Percentiles rank a stretch among this genome's conserved stretches.
Evolutionary conservation across 2,329 filamentous ascomycete species (phyloP).

Genomic region (Exophiala spinifera): DNA sequence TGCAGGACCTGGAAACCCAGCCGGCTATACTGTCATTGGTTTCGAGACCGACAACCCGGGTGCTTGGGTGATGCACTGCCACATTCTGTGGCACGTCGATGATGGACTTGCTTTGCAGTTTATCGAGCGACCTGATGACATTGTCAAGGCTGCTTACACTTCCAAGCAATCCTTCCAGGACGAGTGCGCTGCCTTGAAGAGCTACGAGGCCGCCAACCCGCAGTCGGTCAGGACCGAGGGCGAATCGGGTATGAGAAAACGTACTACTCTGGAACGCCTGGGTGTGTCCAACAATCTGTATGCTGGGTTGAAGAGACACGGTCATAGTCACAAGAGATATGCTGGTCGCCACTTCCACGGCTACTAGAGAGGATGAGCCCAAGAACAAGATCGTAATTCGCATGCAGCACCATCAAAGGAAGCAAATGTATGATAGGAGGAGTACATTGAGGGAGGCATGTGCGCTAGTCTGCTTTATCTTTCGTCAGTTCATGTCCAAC

Average conservation of each 20-base stretch:
- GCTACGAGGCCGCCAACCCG: conserved; percentile 14
- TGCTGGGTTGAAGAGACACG: conserved; percentile 12
- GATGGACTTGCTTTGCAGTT: conserved; percentile 60
- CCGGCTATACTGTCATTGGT: conserved; percentile 61
- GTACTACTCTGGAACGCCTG: conserved; percentile 10
- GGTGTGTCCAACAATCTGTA: conserved; percentile 4
- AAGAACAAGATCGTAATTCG: conserved; percentile 1
- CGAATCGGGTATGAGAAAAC: conserved; percentile 19
- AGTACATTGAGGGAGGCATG: conserved; percentile 10
- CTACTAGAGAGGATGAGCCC: conserved; percentile 7
- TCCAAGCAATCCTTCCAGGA: conserved; percentile 17
- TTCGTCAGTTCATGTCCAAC: background rate
- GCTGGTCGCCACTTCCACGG: conserved; percentile 3
- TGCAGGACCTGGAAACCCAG: conserved; percentile 13
- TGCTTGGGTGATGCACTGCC: conserved; percentile 73
- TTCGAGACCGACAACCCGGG: conserved; percentile 48
- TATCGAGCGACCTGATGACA: conserved; percentile 25
- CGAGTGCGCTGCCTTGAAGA: conserved; percentile 17
- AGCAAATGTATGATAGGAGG: conserved; percentile 10
- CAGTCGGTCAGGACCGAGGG: conserved; percentile 11
- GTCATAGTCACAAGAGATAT: conserved; percentile 17
- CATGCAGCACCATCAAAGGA: conserved; percentile 2
- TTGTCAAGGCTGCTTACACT: conserved; percentile 16
- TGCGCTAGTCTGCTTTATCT: conserved; percentile 12
- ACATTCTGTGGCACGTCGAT: conserved; percentile 73